Percentiles rank a stretch among this genome's conserved stretches.
Evolutionary conservation across 2,329 filamentous ascomycete genomes (phyloP).

Genomic region (Paraphoma sp.): DNA sequence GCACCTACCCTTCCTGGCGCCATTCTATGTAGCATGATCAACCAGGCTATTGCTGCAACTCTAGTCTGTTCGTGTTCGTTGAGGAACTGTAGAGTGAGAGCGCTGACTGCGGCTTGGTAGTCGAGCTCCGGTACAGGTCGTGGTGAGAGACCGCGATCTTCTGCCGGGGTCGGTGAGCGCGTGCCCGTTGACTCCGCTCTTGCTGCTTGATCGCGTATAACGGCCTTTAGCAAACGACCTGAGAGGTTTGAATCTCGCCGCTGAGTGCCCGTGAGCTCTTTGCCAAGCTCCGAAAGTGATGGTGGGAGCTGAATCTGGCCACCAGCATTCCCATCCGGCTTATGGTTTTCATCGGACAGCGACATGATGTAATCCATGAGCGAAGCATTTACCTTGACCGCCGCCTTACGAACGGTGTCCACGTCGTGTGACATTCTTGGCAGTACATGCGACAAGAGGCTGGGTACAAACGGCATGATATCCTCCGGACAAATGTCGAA

Average conservation of each 20-base stretch:
- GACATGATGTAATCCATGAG: conserved; percentile 95
- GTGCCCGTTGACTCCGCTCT: conserved; percentile 39
- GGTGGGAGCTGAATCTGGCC: conserved; percentile 53
- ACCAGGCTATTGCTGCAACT: conserved; percentile 91
- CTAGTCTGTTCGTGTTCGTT: conserved; percentile 97
- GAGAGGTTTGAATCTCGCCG: conserved; percentile 49
- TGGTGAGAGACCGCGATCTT: conserved; percentile 54
- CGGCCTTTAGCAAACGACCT: conserved; percentile 41
- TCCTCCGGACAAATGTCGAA: conserved; percentile 98
- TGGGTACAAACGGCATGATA: conserved; percentile 91
- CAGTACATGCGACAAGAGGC: conserved; percentile 87
- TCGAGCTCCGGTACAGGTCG: conserved; percentile 74
- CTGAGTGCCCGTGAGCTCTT: conserved; percentile 51
- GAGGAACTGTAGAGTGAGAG: conserved; percentile 88
- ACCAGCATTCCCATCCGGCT: conserved; percentile 48
- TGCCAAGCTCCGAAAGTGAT: conserved; percentile 46
- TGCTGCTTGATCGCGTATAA: conserved; percentile 40
- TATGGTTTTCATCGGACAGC: conserved; percentile 68
- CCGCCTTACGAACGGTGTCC: conserved; percentile 86
- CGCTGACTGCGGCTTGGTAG: conserved; percentile 92
- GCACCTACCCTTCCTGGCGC: conserved; percentile 79
- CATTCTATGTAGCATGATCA: conserved; percentile 97
- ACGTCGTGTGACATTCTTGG: conserved; percentile 93
- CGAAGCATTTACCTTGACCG: conserved; percentile 85
- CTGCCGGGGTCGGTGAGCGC: conserved; percentile 51